Base-by-base conservation (phyloP, 768 basidiomycete genomes). In the Ramaria rubella region DNA sequence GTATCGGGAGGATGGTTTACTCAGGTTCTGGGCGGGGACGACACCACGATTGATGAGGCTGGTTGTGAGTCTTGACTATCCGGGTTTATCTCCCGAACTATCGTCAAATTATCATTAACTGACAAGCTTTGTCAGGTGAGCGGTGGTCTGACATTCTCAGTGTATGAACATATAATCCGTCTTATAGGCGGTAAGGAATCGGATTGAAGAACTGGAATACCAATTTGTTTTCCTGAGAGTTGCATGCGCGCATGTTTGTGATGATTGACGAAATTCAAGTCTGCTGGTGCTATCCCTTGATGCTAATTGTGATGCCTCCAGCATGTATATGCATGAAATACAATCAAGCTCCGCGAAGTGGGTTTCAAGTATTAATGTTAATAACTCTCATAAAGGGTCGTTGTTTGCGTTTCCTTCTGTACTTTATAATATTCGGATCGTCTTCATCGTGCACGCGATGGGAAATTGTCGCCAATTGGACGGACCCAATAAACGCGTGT, bases 11-110 rank as follows among this genome's bases (percentile, higher is more conserved):
- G 94, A 98, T 65, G 96, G 96, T 2, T 61, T 96, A 7, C 63
- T 83, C 19, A 79, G 87, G 49, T 96, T 99, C 71, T 99, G 96
- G 96, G 90, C 88, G 3, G 96, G 96, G 2, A 93, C 95, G 6
- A 95, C 94, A 4, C 96, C 96, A 0, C 75, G 95, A 59, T 70
- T 99, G 26, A 81, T 82, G 8, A 78, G 96, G 30, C 69, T 99
- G 48, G 86, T 95, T 65, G 88, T 93, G 64, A 82, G 98, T 71
- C 52, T 55, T 46, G 11, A 53, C 34, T 24, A 19, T 26, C 52
- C 48, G 53, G 21, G 31, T 9, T 21, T 17, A 50, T 31, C 26
- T 44, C 48, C 19, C 15, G 4, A 59, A 12, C 31, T 46, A 5
- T 52, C 29, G 48, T 3, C 51, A 17, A 40, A 8, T 44, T 31